Evolutionary conservation across 306 rosid genomes (phyloP), one percentile per base, ranked within the genome.

Genomic region (Notholithocarpus densiflorus): DNA sequence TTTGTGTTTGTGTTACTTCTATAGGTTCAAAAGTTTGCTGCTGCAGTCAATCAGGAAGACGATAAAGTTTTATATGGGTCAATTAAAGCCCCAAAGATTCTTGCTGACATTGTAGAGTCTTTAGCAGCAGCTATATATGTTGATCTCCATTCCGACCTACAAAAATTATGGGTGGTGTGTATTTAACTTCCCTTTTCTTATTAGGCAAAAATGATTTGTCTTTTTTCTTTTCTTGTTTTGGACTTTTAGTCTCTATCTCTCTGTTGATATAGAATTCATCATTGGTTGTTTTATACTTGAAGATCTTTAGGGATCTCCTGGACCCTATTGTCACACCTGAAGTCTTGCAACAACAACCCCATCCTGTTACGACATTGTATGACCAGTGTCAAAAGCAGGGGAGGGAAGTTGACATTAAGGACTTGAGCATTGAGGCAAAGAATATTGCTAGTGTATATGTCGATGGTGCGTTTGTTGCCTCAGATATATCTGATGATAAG

Each of bases 41-140:
- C 81, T 18, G 86, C 82, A 3, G 89, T 92, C 23, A 27, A 34
- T 0, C 24, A 11, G 27, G 97, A 94, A 80, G 76, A 53, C 1
- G 75, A 74, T 27, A 26, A 43, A 0, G 80, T 84, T 68, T 72
- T 31, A 5, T 82, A 94, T 76, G 91, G 89, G 19, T 21, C 80
- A 0, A 79, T 94, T 24, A 90, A 89, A 84, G 98, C 94, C 19
- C 98, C 97, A 1, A 94, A 94, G 84, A 79, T 94, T 82, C 45
- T 40, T 40, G 45, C 45, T 40, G 45, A 40, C 45, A 40, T 40
- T 40, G 45, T 40, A 8, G 45, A 40, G 45, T 40, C 45, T 40
- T 40, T 40, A 8, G 45, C 45, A 40, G 45, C 45, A 40, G 45
- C 45, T 40, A 40, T 40, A 8, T 40, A 40, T 8, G 11, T 40